These are phyloP conservation scores for Talaromyces stipitatus DNA, from an alignment of 495 filamentous ascomycete genomes.

Conservation along the genomic window DNA sequence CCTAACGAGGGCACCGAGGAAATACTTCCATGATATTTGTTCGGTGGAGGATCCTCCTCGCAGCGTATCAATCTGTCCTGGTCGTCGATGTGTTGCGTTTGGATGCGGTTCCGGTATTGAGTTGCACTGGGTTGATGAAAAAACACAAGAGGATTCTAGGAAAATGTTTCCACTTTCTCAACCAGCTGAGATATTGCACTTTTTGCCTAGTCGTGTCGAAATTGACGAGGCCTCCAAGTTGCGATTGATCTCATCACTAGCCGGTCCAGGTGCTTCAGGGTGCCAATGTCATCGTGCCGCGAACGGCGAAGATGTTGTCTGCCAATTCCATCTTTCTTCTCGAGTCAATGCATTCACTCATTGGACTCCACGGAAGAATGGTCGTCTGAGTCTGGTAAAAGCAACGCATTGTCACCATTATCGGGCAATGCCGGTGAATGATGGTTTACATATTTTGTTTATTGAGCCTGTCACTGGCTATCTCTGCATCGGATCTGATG, in stretches of 20 bases:
- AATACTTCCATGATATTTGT: constrained; percentile 52
- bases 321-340: constrained; percentile 24
- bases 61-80: constrained; percentile 62
- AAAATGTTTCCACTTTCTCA: constrained; percentile 60
- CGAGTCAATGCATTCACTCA: constrained; percentile 21
- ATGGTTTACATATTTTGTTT: constrained; percentile 64
- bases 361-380: constrained; percentile 16
- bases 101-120: constrained; percentile 62
- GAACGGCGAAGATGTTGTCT: constrained; percentile 16
- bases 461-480: constrained; percentile 52
- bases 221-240: constrained; percentile 47
- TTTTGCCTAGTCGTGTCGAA: constrained; percentile 50
- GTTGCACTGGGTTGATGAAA: constrained; percentile 62
- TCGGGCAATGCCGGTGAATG: constrained; percentile 59
- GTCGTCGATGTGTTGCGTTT: constrained; percentile 62
- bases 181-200: constrained; percentile 59
- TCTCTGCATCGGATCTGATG: constrained; percentile 61
- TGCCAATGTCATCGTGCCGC: constrained; percentile 25
- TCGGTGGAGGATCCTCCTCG: constrained; percentile 57
- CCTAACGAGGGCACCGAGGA: neutral
- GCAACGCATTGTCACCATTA: constrained; percentile 54
- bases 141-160: constrained; percentile 49
- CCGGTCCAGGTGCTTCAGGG: constrained; percentile 35
- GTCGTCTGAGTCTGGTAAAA: constrained; percentile 24
- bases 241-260: constrained; percentile 61